Base-by-base conservation (phyloP, 2,329 filamentous ascomycete species). In the Penicillium freii region DNA sequence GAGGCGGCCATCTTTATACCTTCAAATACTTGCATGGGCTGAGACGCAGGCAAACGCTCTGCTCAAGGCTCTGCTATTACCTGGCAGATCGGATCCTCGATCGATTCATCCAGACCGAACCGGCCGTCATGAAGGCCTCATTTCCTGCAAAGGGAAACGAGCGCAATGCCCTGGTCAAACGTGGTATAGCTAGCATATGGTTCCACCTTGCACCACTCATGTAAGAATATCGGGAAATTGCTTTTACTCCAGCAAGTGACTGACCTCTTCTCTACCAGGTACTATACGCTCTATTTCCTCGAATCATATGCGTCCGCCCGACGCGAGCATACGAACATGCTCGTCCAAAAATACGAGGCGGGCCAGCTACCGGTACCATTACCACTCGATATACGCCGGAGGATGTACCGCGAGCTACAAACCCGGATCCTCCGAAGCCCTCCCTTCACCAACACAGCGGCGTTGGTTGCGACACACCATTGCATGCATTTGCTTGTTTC, bases 31-130 rank as follows among this genome's bases (percentile, higher is more conserved):
- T 78, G 29, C 65, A 71, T 59, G 70, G 69, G 33, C 56, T 78
- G 50, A 69, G 70, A 21, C 71, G 71, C 21, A 68, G 74, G 53
- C 74, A 77, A 58, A 70, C 71, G 56, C 66, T 71, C 10, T 78
- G 75, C 53, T 73, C 73, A 23, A 71, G 66, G 52, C 63, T 78
- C 15, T 72, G 71, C 59, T 73, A 74, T 54, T 77, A 75, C 56
- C 66, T 78, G 10, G 75, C 76, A 47, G 75, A 77, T 58, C 71
- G 74, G 36, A 70, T 77, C 19, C 69, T 78, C 64, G 71, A 76
- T 58, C 69, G 71, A 36, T 76, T 77, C 56, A 61, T 71, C 43
- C 67, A 71, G 36, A 66, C 60, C 42, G 70, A 76, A 44, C 65
- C 68, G 19, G 59, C 49, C 5, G 68, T 70, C 27, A 62, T 74